phyloP scores from a whole-genome alignment of 164 flowering plant species.

The Piper longum region DNA sequence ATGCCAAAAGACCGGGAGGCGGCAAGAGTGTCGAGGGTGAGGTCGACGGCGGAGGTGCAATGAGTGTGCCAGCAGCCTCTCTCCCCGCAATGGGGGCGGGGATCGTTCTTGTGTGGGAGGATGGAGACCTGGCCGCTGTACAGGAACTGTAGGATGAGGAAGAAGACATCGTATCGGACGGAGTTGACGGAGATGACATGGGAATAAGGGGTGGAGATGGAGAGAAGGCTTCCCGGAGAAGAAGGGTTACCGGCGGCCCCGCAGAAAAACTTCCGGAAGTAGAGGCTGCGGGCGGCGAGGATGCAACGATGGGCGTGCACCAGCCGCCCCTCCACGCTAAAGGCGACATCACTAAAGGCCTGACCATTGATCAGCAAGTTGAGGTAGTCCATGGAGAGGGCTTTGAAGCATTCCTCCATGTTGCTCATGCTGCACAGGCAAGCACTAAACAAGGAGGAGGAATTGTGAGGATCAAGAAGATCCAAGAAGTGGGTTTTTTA shows the following conservation, averaged over 20 bases:
- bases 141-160: slow-evolving; percentile 81
- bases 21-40: slow-evolving; percentile 87
- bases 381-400: slow-evolving; percentile 82
- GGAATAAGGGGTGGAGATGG: slow-evolving; percentile 16
- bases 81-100: slow-evolving; percentile 88
- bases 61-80: slow-evolving; percentile 98
- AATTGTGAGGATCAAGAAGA: background rate
- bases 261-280: slow-evolving; percentile 88
- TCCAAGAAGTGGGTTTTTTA: background rate
- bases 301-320: slow-evolving; percentile 95
- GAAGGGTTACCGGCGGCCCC: slow-evolving; percentile 25
- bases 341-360: slow-evolving; percentile 94
- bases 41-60: slow-evolving; percentile 98
- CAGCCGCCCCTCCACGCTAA: slow-evolving; percentile 82
- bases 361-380: slow-evolving; percentile 96
- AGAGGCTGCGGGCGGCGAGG: slow-evolving; percentile 77
- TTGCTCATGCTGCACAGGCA: slow-evolving; percentile 14
- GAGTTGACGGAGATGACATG: slow-evolving; percentile 84
- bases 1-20: slow-evolving; percentile 95
- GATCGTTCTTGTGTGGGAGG: slow-evolving; percentile 92
- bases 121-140: slow-evolving; percentile 94
- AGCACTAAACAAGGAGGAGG: background rate
- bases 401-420: slow-evolving; percentile 67
- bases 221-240: slow-evolving; percentile 10
- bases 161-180: slow-evolving; percentile 91